A percentile compares a stretch with the other conserved stretches of the same genome.
phyloP scores from a whole-genome alignment of 345 rosid genomes.

The Boechera stricta region DNA sequence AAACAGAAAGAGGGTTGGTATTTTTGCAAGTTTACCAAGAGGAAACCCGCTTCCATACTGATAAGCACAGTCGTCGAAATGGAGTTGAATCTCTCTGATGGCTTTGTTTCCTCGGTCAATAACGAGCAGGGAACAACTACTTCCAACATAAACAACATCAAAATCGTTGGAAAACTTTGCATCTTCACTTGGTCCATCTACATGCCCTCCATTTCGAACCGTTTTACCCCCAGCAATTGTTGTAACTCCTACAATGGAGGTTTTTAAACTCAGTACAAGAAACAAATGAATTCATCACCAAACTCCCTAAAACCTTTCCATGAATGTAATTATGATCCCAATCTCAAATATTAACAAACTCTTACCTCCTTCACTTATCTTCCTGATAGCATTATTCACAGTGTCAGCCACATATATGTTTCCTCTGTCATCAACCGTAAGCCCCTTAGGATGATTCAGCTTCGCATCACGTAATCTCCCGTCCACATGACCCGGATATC shows the following conservation, averaged over 20 bases:
- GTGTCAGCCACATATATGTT: constrained; percentile 94
- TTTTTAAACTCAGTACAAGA: constrained; percentile 20
- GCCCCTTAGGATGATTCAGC: constrained; percentile 95
- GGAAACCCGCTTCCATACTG: constrained; percentile 97
- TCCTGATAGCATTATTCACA: constrained; percentile 90
- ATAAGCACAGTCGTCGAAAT: constrained; percentile 97
- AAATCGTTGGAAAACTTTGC: constrained; percentile 96
- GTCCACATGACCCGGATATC: constrained; percentile 87
- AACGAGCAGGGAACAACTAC: constrained; percentile 95
- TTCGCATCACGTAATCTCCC: constrained; percentile 90
- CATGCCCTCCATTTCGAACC: constrained; percentile 79
- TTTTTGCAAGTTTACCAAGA: constrained; percentile 57
- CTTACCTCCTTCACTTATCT: constrained; percentile 91
- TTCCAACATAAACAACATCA: constrained; percentile 93
- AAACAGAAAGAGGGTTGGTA: neutral
- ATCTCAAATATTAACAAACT: neutral
- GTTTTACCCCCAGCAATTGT: constrained; percentile 98
- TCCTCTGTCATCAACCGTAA: constrained; percentile 91
- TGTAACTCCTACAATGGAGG: constrained; percentile 68
- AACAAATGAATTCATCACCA: neutral
- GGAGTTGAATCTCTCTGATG: constrained; percentile 95
- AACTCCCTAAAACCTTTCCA: neutral
- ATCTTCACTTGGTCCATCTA: constrained; percentile 98
- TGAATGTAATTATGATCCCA: neutral
- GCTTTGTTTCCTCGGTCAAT: constrained; percentile 95